Conservation (phyloP, 441 rosid genomes). For the Populus hybrid region DNA sequence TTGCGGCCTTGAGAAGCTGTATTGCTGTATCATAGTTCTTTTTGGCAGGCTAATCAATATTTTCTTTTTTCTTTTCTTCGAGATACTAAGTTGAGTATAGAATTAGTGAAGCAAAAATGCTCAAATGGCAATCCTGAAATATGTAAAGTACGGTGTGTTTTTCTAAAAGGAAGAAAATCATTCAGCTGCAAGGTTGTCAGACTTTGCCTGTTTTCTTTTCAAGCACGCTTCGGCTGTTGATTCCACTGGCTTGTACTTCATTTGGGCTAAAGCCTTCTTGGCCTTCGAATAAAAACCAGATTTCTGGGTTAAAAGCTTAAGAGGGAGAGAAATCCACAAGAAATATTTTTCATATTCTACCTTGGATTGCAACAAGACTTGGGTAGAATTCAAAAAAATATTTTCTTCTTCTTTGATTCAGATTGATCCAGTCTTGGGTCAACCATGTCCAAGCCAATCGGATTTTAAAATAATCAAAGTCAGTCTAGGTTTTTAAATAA, state of each 20-base stretch:
- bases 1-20: constrained; percentile 34
- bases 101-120: neutral
- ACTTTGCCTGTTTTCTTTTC: neutral
- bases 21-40: neutral
- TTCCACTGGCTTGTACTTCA: neutral
- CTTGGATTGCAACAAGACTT: too few relatives aligned
- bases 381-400: too few relatives aligned
- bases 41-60: constrained; percentile 2
- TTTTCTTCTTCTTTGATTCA: neutral
- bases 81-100: constrained; percentile 10
- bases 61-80: neutral
- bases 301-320: neutral
- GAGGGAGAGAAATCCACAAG: neutral
- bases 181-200: neutral
- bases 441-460: neutral
- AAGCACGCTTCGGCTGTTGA: neutral
- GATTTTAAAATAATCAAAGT: too few relatives aligned
- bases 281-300: neutral
- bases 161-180: neutral
- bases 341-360: too few relatives aligned
- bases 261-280: neutral
- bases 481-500: too few relatives aligned
- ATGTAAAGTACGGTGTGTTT: constrained; percentile 19
- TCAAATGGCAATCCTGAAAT: neutral
- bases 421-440: neutral